Evolutionary conservation across 257 asterid species (phyloP).

Genomic region (Solanum chmielewskii): DNA sequence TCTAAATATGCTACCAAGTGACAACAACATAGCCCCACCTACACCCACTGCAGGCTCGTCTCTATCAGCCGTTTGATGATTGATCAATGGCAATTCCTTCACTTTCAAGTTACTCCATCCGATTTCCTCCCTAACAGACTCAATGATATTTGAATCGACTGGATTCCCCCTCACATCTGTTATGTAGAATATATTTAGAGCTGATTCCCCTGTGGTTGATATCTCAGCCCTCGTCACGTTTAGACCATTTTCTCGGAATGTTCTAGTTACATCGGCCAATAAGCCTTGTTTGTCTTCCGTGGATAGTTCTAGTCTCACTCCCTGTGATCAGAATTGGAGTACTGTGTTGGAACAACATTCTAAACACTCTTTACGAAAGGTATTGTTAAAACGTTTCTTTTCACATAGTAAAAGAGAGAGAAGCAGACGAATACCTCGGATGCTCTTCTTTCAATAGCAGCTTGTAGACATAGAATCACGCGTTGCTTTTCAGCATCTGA

Average conservation of each 20-base stretch:
- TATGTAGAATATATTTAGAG: constrained; percentile 55
- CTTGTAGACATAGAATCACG: constrained; percentile 66
- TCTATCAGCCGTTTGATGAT: constrained; percentile 35
- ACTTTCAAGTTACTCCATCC: constrained; percentile 65
- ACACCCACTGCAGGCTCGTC: constrained; percentile 15
- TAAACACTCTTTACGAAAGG: background rate
- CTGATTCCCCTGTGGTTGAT: constrained; percentile 45
- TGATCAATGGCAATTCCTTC: constrained; percentile 53
- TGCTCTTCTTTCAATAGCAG: constrained; percentile 45
- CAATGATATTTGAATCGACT: constrained; percentile 49
- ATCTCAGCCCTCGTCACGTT: constrained; percentile 81
- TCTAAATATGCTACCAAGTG: constrained; percentile 70
- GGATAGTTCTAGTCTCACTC: constrained; percentile 78
- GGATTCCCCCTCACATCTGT: constrained; percentile 58
- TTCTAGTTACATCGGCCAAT: constrained; percentile 72
- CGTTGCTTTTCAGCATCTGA: constrained; percentile 85
- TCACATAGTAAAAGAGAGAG: background rate
- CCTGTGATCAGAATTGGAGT: constrained; percentile 27
- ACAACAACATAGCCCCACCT: constrained; percentile 65
- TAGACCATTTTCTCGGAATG: constrained; percentile 83
- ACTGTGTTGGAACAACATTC: background rate
- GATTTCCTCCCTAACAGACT: constrained; percentile 50
- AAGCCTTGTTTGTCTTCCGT: constrained; percentile 51
- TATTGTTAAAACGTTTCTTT: background rate
- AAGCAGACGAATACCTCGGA: constrained; percentile 38